Evolutionary conservation across 192 early-diverging fungal genomes (phyloP).

Genomic region (Linnemannia exigua): DNA sequence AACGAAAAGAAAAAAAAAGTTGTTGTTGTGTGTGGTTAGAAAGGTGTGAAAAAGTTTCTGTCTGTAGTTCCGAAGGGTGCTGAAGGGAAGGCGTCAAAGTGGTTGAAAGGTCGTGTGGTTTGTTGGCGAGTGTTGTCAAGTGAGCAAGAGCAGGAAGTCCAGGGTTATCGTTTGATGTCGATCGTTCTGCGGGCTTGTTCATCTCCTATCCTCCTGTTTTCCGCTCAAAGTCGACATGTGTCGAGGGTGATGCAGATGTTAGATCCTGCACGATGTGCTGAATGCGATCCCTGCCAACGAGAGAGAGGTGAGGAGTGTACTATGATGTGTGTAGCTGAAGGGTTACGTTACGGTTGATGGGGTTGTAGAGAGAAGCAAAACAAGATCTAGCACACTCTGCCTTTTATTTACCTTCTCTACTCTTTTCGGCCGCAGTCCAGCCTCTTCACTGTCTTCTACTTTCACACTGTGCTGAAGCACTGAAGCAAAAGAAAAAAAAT

Average conservation of each 20-base stretch:
- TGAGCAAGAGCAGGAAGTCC: not conserved
- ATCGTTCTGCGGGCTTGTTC: not conserved
- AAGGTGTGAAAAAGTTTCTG: not conserved
- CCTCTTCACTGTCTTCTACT: not conserved
- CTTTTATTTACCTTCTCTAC: conserved; percentile 15
- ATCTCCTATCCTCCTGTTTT: not conserved
- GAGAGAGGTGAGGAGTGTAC: conserved; percentile 5
- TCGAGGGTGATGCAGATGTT: not conserved
- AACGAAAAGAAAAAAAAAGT: not conserved
- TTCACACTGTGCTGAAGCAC: not conserved
- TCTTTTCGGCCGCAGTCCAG: conserved; percentile 2
- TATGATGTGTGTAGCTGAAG: not conserved
- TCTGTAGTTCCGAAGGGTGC: not conserved
- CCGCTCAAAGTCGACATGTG: not conserved
- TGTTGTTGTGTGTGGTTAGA: conserved; percentile 8
- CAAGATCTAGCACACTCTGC: conserved; percentile 16
- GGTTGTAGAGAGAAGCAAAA: conserved; percentile 17
- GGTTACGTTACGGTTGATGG: conserved; percentile 16
- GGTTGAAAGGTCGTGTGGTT: not conserved
- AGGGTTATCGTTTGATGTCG: not conserved
- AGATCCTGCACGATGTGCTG: not conserved
- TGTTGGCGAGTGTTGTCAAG: not conserved
- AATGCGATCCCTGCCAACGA: not conserved
- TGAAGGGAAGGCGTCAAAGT: not conserved
- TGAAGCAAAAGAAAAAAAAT: not conserved